Conservation (phyloP, 495 filamentous ascomycete genomes). For the Aspergillus indologenus region DNA sequence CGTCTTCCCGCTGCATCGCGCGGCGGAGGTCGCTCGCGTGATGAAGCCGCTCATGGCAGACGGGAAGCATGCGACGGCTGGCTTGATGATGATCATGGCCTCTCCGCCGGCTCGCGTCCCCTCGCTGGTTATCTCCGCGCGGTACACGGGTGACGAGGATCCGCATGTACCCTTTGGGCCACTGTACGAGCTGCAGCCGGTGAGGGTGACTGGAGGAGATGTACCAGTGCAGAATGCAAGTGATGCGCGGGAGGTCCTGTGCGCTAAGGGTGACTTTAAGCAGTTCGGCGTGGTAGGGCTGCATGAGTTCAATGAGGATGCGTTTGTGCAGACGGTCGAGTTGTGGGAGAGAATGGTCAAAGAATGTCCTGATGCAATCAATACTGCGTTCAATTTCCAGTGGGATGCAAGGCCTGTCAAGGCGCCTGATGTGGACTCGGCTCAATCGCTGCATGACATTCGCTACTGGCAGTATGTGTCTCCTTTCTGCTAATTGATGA, state of each 20-base stretch:
- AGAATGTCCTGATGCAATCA: slow-evolving; percentile 1
- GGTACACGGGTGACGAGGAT: background rate
- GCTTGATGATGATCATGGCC: background rate
- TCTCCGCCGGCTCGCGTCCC: background rate
- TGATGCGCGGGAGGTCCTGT: background rate
- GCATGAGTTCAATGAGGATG: background rate
- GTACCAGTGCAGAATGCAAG: background rate
- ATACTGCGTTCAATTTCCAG: background rate
- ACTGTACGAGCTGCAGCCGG: background rate
- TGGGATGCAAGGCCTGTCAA: background rate
- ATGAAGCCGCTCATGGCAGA: background rate
- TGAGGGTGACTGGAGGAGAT: background rate
- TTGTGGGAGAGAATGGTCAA: background rate
- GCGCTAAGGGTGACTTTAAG: slow-evolving; percentile 3
- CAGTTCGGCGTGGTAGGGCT: background rate
- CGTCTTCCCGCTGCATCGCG: background rate
- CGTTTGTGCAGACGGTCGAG: background rate
- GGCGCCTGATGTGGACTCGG: background rate
- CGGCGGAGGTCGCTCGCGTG: background rate
- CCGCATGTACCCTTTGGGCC: background rate
- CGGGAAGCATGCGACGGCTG: background rate
- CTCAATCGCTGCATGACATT: background rate
- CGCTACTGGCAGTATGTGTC: slow-evolving; percentile 3
- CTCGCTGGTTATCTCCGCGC: background rate
- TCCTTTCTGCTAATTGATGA: background rate